Base-by-base conservation (phyloP, 345 rosid genomes). In the Brassica carinata region DNA sequence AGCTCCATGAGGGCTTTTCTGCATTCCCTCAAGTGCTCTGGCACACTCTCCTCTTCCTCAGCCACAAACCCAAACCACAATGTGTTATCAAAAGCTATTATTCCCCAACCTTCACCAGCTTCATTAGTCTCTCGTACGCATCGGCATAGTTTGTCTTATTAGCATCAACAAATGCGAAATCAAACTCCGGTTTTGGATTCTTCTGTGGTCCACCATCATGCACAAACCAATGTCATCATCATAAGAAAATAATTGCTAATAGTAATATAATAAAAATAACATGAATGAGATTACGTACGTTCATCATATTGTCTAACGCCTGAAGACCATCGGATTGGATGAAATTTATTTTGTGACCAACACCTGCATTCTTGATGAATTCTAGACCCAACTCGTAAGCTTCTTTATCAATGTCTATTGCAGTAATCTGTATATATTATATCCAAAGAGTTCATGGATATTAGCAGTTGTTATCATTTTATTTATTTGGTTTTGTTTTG, bases 271-370 rank as follows among this genome's bases (percentile, higher is more conserved):
- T 1, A 51, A 43, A 43, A n/a, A n/a, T n/a, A 58, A 19, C 67
- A 69, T 2, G 53, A 64, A 2, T 55, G 62, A n/a, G 17, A 51
- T 51, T 51, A 80, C 85, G 33, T 84, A 78, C 83, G 59, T 27
- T 38, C 30, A 87, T 78, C 73, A 88, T 77, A 26, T 84, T 72
- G 66, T 80, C 84, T 34, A 89, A 80, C 14, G 78, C 80, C 0
- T 83, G 73, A n/a, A 77, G 72, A 45, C 82, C 85, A 19, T 78
- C 81, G 0, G 92, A 86, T 0, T 87, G 72, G 3, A 80, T 85
- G 87, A 90, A 87, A 26, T 79, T 82, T 59, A 89, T 85, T 73
- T 87, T 89, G 67, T 85, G 85, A 15, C 84, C 88, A n/a, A 89
- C 88, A 51, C 48, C 48, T 40, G 48, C 48, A 40, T 40, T 40